Percentiles rank a stretch among this genome's conserved stretches.
Evolutionary conservation across 148 eudicot species (phyloP).

Genomic region (Chenopodium quinoa): DNA sequence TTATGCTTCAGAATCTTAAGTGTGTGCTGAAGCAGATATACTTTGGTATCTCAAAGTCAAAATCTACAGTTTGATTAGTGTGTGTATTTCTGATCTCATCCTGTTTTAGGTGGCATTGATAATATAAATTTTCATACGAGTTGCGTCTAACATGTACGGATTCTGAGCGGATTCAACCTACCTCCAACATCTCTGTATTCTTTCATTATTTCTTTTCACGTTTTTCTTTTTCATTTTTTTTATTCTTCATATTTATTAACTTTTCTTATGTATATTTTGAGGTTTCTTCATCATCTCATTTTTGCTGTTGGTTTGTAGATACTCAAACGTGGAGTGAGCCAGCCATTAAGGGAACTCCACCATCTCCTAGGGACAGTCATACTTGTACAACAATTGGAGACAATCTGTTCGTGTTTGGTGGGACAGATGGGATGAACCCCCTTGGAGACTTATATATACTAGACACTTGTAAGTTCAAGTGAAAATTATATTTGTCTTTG

Average conservation of each 20-base stretch:
- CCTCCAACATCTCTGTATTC: background rate
- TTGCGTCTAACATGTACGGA: background rate
- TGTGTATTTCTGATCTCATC: background rate
- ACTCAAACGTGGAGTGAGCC: conserved; percentile 68
- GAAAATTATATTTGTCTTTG: background rate
- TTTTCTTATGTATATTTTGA: background rate
- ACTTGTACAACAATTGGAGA: conserved; percentile 84
- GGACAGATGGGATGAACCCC: conserved; percentile 72
- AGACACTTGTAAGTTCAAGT: conserved; percentile 65
- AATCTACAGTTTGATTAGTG: background rate
- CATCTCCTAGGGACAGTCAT: conserved; percentile 89
- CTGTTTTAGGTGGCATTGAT: background rate
- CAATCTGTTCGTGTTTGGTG: conserved; percentile 78
- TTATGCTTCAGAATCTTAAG: background rate
- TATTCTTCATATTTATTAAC: background rate
- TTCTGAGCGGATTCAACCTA: background rate
- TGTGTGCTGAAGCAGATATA: background rate
- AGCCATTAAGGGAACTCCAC: conserved; percentile 57
- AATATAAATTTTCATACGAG: background rate
- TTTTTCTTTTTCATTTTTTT: background rate
- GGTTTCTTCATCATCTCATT: background rate
- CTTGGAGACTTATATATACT: conserved; percentile 74
- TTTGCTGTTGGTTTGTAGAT: conserved; percentile 39
- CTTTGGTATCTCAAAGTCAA: background rate
- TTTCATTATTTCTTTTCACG: background rate